Conservation (phyloP, 2,329 filamentous ascomycete species). For the Sclerotinia borealis region DNA sequence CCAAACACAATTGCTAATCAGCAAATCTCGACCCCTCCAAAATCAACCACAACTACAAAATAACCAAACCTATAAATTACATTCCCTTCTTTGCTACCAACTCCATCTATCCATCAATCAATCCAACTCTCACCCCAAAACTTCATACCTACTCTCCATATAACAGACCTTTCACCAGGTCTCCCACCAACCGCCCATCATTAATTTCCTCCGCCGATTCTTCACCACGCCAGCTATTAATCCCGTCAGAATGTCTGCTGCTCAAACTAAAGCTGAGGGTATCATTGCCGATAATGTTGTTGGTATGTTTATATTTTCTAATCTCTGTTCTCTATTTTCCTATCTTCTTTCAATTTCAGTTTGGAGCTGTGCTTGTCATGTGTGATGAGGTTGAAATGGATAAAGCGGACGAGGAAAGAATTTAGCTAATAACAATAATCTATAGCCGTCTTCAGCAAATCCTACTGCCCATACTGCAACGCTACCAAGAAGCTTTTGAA, state of each 20-base stretch:
- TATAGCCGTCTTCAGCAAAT: constrained; percentile 97
- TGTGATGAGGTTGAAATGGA: no score
- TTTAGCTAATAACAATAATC: no score
- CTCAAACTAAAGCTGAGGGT: constrained; percentile 73
- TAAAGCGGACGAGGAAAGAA: no score
- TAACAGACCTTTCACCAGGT: no score
- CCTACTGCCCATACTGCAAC: constrained; percentile 89
- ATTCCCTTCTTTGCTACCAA: no score
- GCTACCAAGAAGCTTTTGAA: constrained; percentile 70
- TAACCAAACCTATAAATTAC: background rate
- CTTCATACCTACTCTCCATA: background rate
- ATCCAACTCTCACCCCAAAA: background rate
- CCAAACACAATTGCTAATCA: background rate
- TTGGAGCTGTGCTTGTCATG: no score
- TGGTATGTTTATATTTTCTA: constrained; percentile 49
- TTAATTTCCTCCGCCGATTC: constrained; percentile 67
- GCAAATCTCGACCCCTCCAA: background rate
- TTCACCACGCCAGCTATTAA: constrained; percentile 55
- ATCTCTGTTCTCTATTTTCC: no score
- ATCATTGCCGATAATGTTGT: constrained; percentile 89
- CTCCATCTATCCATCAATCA: background rate
- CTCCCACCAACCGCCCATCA: constrained; percentile 32
- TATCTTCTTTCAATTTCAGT: background rate
- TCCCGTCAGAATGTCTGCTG: constrained; percentile 70
- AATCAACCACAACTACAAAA: no score